A percentile compares a stretch with the other conserved stretches of the same genome.
phyloP scores from a whole-genome alignment of 2,329 filamentous ascomycete species.

The Hortaea werneckii region DNA sequence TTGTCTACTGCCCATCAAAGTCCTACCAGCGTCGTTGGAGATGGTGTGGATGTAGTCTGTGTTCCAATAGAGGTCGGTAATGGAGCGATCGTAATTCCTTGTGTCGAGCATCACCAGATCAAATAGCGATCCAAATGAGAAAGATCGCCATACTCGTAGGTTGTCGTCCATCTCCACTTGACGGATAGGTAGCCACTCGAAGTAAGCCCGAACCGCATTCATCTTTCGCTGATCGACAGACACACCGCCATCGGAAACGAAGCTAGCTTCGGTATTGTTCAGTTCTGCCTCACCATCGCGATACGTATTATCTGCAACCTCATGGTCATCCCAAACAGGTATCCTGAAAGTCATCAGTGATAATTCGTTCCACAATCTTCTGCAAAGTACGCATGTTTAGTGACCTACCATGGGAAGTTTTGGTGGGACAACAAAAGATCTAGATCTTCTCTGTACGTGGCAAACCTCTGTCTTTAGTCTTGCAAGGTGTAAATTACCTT shows the following conservation, averaged over 20 bases:
- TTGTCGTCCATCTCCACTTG: slow-evolving; percentile 61
- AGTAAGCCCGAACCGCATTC: slow-evolving; percentile 61
- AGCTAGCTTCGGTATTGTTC: slow-evolving; percentile 59
- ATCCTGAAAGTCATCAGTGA: slow-evolving; percentile 26
- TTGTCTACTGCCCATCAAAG: slow-evolving; percentile 61
- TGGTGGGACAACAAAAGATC: slow-evolving; percentile 49
- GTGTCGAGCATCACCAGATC: slow-evolving; percentile 62
- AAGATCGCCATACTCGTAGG: slow-evolving; percentile 57
- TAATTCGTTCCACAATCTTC: no score
- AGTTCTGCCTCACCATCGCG: slow-evolving; percentile 50
- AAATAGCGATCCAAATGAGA: slow-evolving; percentile 55
- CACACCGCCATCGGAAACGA: slow-evolving; percentile 47
- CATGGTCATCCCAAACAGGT: slow-evolving; percentile 53
- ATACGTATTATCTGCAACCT: slow-evolving; percentile 55
- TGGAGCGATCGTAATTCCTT: slow-evolving; percentile 56
- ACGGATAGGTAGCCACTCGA: slow-evolving; percentile 49
- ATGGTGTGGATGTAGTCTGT: slow-evolving; percentile 39
- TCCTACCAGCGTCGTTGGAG: slow-evolving; percentile 55
- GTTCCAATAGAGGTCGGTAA: slow-evolving; percentile 36
- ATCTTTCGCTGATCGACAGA: slow-evolving; percentile 63
- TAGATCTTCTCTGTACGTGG: slow-evolving; percentile 50
- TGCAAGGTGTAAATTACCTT: slow-evolving; percentile 43
- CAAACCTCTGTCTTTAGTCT: slow-evolving; percentile 50
- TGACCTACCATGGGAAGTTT: slow-evolving; percentile 42
- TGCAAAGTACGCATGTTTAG: no score